Conservation (phyloP, 140 eudicot genomes). For the Flaveria floridana region DNA sequence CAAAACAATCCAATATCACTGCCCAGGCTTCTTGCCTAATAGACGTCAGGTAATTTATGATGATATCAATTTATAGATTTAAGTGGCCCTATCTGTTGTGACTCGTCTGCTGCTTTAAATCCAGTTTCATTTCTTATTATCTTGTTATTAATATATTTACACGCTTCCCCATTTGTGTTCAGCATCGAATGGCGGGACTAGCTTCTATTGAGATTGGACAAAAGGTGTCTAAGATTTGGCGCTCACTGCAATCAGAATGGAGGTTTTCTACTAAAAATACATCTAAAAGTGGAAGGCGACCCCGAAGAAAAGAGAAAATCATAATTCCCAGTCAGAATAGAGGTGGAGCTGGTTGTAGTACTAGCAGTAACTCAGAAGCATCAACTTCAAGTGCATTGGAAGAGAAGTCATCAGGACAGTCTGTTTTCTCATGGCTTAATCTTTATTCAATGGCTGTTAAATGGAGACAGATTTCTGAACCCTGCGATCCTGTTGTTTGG, state of each 20-base stretch:
- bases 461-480: conserved; percentile 99
- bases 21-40: conserved; percentile 88
- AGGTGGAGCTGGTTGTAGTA: conserved; percentile 83
- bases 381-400: conserved; percentile 55
- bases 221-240: conserved; percentile 86
- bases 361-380: conserved; percentile 66
- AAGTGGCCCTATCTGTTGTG: conserved; percentile 2
- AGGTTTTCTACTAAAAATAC: conserved; percentile 63
- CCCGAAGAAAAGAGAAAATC: conserved; percentile 68
- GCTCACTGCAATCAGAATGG: conserved; percentile 77
- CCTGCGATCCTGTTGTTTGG: conserved; percentile 98
- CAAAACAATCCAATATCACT: conserved; percentile 72
- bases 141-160: conserved; percentile 6
- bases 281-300: conserved; percentile 60
- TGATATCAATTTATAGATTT: not conserved
- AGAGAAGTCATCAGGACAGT: conserved; percentile 63
- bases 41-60: conserved; percentile 77
- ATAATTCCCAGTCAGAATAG: conserved; percentile 65
- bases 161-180: conserved; percentile 22
- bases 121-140: conserved; percentile 13
- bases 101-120: conserved; percentile 2
- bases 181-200: conserved; percentile 99
- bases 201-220: conserved; percentile 99
- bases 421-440: conserved; percentile 82
- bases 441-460: conserved; percentile 85